Percentiles rank a stretch among this genome's conserved stretches.
These are phyloP conservation scores for Helianthus annuus DNA, from an alignment of 129 eudicot species.

Conservation along the genomic window DNA sequence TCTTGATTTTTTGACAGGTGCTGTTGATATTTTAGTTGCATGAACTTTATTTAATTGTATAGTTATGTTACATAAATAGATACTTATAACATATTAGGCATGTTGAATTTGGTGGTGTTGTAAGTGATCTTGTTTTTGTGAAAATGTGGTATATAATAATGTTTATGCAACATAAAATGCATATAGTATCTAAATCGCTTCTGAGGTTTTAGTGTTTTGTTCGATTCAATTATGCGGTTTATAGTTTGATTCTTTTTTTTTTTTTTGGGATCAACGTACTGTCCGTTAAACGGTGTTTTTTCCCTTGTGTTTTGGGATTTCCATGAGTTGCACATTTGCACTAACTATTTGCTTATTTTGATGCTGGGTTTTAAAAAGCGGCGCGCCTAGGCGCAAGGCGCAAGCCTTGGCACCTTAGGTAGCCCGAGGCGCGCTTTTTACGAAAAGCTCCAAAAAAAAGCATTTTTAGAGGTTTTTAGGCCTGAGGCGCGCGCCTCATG, in stretches of 20 bases:
- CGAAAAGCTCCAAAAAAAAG: too few species aligned
- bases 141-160: too few species aligned
- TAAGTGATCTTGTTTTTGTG: not conserved
- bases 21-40: constrained; percentile 4
- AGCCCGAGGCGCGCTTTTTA: too few species aligned
- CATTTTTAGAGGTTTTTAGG: too few species aligned
- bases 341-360: not conserved
- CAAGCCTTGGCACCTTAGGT: too few species aligned
- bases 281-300: not conserved
- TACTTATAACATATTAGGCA: not conserved
- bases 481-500: too few species aligned
- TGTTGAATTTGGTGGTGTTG: not conserved
- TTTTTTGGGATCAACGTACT: not conserved
- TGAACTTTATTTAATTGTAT: constrained; percentile 10
- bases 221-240: constrained; percentile 24
- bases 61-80: constrained; percentile 1
- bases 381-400: too few species aligned
- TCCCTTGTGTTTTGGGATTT: constrained; percentile 20
- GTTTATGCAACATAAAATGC: too few species aligned
- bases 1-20: not conserved
- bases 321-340: not conserved
- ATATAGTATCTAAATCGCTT: not conserved
- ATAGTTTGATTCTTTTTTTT: too few species aligned
- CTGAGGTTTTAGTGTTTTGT: constrained; percentile 17
- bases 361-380: too few species aligned